Conservation (phyloP, 169 alveolate species). For the Cyclospora cayetanensis region DNA sequence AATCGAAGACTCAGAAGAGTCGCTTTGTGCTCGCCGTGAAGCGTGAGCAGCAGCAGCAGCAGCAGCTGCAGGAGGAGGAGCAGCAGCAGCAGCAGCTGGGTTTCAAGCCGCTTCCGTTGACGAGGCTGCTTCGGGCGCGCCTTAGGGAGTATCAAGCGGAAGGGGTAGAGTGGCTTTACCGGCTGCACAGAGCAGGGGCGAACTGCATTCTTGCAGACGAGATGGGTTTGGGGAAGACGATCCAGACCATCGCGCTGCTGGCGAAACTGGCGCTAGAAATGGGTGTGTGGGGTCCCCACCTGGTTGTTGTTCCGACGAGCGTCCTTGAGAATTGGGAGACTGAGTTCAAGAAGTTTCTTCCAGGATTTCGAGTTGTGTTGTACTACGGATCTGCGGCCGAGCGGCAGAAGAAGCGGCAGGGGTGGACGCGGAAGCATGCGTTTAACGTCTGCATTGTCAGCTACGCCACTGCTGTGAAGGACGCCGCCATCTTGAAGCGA, state of each 20-base stretch:
- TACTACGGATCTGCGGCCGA: conserved; percentile 94
- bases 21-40: background rate
- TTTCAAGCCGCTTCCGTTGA: conserved; percentile 83
- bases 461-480: conserved; percentile 96
- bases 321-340: conserved; percentile 98
- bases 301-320: conserved; percentile 99
- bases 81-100: conserved; percentile 80
- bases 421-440: conserved; percentile 79
- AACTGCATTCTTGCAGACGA: conserved; percentile 99
- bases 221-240: conserved; percentile 99
- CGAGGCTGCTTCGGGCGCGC: conserved; percentile 89
- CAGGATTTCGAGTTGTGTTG: conserved; percentile 95
- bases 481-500: conserved; percentile 94
- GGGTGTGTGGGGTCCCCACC: conserved; percentile 99
- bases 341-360: conserved; percentile 98
- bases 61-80: conserved; percentile 72
- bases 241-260: conserved; percentile 96
- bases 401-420: conserved; percentile 81
- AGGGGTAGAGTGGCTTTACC: conserved; percentile 98
- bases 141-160: conserved; percentile 95
- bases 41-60: conserved; percentile 71
- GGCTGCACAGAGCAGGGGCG: conserved; percentile 93
- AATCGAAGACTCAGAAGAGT: conserved; percentile 26
- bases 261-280: conserved; percentile 97
- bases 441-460: conserved; percentile 98